Evolutionary conservation across 1,284 basidiomycete genomes (phyloP), one percentile per base, ranked within the genome.

Genomic region (Microbotryum intermedium): DNA sequence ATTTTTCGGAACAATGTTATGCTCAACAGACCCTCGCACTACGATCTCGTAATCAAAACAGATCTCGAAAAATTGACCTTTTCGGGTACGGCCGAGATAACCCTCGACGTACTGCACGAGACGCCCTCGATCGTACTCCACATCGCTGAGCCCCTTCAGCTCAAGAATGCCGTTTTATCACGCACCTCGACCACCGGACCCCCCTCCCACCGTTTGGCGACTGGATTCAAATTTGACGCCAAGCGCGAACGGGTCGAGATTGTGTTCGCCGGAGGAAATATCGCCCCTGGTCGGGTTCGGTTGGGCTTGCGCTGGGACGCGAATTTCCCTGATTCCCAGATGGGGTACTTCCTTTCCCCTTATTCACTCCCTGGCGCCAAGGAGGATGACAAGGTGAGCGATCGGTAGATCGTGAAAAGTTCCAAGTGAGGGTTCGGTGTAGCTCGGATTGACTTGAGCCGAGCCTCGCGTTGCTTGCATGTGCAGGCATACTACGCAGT

Each of bases 31-130:
- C 34, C 34, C 11, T 39, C 34, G 11, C 34, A 39, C 10, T 97
- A 95, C 76, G 87, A 79, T 70, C 75, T 95, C 55, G 85, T 83
- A 50, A 79, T 94, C 75, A 85, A 82, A 73, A 93, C 92, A 4
- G 87, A 94, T 76, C 81, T 97, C 55, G 80, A 39, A 11, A 39
- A 86, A 62, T 80, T 83, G 56, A 80, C 76, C 23, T 97, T 92
- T 73, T 79, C 83, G 44, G 93, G 93, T 48, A 80, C 86, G 59
- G 88, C 85, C 34, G 83, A 84, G 69, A 83, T 91, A 70, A 78
- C 80, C 87, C 84, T 39, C 50, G 73, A 61, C 34, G 34, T 39
- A 39, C 34, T 39, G 34, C 34, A 39, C 11, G 16, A 39, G 18
- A 16, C 13, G 13, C 2, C 34, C 18, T 39, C 34, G 48, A 11